Conservation (phyloP, 2,329 filamentous ascomycete genomes). For the Delphinella strobiligena region DNA sequence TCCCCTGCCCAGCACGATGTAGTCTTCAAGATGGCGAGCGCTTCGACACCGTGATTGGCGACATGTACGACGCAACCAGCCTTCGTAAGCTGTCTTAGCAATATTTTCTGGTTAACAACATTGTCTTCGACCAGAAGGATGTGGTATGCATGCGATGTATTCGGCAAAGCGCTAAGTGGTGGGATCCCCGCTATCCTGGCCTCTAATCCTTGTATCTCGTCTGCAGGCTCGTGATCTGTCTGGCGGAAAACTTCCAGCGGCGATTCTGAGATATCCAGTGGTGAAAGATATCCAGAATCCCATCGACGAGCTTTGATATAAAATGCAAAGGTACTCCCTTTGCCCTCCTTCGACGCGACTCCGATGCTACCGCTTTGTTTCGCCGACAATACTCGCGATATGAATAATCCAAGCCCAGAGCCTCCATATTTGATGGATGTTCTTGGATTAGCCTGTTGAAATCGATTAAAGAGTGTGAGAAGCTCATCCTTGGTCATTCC, state of each 20-base stretch:
- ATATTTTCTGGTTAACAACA: slow-evolving; percentile 18
- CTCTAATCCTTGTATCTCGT: no score
- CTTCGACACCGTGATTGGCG: slow-evolving; percentile 27
- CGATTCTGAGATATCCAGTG: no score
- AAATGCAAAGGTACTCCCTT: slow-evolving; percentile 53
- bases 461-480: slow-evolving; percentile 49
- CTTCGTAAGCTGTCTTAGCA: slow-evolving; percentile 15
- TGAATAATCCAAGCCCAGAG: slow-evolving; percentile 56
- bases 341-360: slow-evolving; percentile 44
- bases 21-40: slow-evolving; percentile 20
- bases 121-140: slow-evolving; percentile 18
- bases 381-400: slow-evolving; percentile 53
- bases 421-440: slow-evolving; percentile 58
- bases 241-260: no score
- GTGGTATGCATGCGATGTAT: background rate
- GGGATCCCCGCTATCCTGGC: no score
- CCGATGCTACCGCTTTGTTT: slow-evolving; percentile 59
- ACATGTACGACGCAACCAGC: slow-evolving; percentile 14
- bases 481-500: slow-evolving; percentile 23
- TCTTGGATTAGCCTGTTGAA: slow-evolving; percentile 54
- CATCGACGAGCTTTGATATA: slow-evolving; percentile 48
- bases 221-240: no score
- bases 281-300: no score
- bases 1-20: slow-evolving; percentile 11
- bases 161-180: no score